These are phyloP conservation scores for Sorghum bicolor DNA, from an alignment of 176 grass and related monocot genomes.

Conservation along the genomic window Sorghum_bicolor_NCBIv3 NC_012874.2:185501-186000, in stretches of 20 bases:
- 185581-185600: no score
- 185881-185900: no score
- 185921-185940: not conserved
- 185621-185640: not conserved
- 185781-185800: no score
- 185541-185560: not conserved
- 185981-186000: no score
- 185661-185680: not conserved
- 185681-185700: constrained; percentile 11
- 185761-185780: no score
- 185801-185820: no score
- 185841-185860: no score
- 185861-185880: no score
- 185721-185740: not conserved
- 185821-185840: no score
- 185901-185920: no score
- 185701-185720: not conserved
- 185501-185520: not conserved
- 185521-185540: not conserved
- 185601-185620: not conserved
- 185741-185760: no score
- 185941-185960: not conserved
- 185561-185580: not conserved
- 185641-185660: no score
- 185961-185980: not conserved